Evolutionary conservation across 257 asterid species (phyloP), one percentile per base, ranked within the genome.

Genomic region (Orobanche coerulescens): DNA sequence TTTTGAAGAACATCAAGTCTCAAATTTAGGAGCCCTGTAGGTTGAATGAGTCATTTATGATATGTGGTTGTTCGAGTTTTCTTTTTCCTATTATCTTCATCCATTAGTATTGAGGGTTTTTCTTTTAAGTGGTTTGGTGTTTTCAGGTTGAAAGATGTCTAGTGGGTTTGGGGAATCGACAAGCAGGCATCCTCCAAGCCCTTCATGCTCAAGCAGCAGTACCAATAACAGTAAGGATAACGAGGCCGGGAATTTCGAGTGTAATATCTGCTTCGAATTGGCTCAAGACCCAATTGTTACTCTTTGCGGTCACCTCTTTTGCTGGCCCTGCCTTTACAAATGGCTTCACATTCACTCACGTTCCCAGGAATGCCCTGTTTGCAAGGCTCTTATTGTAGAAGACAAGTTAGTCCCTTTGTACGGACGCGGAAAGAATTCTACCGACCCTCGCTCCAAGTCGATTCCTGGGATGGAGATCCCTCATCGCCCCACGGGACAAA

Each of bases 381-480:
- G 82, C 58, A 76, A 76, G 60, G 82, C 82, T 19, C 57, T 71
- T 3, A 60, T 77, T 40, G 77, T 70, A 61, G 82, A 77, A 54
- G 66, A 67, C 18, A 73, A 77, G 60, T 49, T 77, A 43, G 77
- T 77, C 23, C 79, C 79, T 18, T 24, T 73, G 33, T 70, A 73
- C 46, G 82, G 82, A 15, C 76, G 79, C 0, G 74, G 76, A n/a
- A 77, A 69, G 67, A 73, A 63, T 58, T 62, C 76, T 2, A 58
- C 60, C 1, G 66, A 67, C 66, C 80, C 80, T 22, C 75, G 77
- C 56, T 67, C 77, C 31, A 71, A 67, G 60, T 75, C 80, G 0
- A 57, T 77, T 54, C 88, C 87, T 11, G 81, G 84, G 2, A 54
- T 78, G 63, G 84, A 81, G 42, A 78, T 81, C 20, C 87, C 84